Percentiles rank a stretch among this genome's conserved stretches.
Evolutionary conservation across 2,329 filamentous ascomycete species (phyloP).

Genomic region (Lasiodiplodia sp.): DNA sequence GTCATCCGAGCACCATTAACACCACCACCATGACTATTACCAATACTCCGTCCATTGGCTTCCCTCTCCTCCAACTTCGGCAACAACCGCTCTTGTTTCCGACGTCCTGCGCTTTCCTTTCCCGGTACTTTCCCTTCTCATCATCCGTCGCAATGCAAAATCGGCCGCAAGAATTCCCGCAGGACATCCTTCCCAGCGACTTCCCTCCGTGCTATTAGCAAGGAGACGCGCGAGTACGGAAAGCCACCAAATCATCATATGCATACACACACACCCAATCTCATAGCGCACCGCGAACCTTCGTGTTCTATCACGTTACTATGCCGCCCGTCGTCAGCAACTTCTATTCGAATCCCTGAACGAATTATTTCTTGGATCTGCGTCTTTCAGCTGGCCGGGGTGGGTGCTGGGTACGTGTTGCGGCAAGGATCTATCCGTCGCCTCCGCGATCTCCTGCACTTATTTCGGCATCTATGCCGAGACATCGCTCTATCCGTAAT

Average conservation of each 20-base stretch:
- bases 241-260: neutral
- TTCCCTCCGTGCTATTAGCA: slow-evolving; percentile 18
- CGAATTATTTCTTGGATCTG: no score
- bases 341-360: no score
- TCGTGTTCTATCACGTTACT: no score
- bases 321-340: no score
- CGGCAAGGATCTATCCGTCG: neutral
- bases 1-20: neutral
- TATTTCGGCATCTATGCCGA: neutral
- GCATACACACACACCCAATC: no score
- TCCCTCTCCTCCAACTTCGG: neutral
- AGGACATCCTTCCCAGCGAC: slow-evolving; percentile 14
- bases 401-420: no score
- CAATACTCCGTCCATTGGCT: neutral
- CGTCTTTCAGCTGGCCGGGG: no score
- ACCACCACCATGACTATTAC: neutral
- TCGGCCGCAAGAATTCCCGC: neutral
- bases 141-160: neutral
- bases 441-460: neutral
- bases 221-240: neutral
- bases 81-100: neutral
- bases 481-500: neutral
- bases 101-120: neutral
- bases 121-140: neutral
- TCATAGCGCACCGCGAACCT: no score